Evolutionary conservation across 768 basidiomycete species (phyloP).

Genomic region (Brasilioporus rufonigricans): DNA sequence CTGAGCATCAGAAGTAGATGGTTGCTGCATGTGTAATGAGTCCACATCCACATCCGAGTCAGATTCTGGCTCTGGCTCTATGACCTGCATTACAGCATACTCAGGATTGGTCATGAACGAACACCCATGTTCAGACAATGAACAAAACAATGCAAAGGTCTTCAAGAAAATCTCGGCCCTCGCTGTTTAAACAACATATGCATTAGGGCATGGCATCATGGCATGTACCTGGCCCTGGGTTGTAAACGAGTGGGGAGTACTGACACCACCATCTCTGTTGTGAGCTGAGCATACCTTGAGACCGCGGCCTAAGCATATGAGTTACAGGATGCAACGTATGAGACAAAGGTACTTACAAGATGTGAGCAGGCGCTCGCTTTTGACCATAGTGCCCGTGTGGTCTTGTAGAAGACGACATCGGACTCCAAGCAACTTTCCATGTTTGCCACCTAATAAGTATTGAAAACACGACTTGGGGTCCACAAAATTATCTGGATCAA

Average conservation of each 20-base stretch:
- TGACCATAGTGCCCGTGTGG: background rate
- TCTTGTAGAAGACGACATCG: background rate
- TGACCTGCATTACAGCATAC: background rate
- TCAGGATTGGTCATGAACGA: background rate
- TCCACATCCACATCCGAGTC: too few relatives aligned
- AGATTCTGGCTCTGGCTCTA: background rate
- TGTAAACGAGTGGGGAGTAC: background rate
- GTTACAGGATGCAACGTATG: background rate
- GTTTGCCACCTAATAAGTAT: background rate
- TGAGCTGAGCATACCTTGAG: background rate
- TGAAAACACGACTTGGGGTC: background rate
- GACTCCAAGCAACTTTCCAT: background rate
- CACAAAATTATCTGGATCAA: background rate
- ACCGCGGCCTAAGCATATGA: background rate
- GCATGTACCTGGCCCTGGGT: background rate
- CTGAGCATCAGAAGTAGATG: background rate
- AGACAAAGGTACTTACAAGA: background rate
- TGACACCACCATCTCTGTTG: too few relatives aligned
- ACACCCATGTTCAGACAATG: background rate
- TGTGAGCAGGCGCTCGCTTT: background rate
- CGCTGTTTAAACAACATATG: background rate
- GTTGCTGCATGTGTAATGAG: too few relatives aligned
- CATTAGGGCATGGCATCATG: too few relatives aligned
- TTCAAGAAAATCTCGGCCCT: conserved; percentile 3
- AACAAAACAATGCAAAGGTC: conserved; percentile 3